Evolutionary conservation across 2,329 filamentous ascomycete genomes (phyloP).

Genomic region (Fusarium sp.): DNA sequence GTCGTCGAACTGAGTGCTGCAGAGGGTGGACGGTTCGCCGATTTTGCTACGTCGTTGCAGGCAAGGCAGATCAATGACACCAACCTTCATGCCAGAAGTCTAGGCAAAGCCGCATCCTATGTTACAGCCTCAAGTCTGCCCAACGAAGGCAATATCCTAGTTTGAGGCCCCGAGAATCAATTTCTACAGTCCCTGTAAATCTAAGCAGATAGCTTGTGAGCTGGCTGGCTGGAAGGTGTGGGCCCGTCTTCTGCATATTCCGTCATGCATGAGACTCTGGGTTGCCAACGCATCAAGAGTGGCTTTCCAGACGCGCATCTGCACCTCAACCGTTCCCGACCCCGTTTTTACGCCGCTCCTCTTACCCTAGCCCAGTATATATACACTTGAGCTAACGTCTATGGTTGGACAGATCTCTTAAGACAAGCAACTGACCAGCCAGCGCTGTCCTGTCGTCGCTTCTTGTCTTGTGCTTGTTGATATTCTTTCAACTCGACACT

Average conservation of each 20-base stretch:
- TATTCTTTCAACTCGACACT: slow-evolving; percentile 11
- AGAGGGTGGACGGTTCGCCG: slow-evolving; percentile 16
- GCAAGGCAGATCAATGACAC: slow-evolving; percentile 6
- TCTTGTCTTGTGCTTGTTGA: slow-evolving; percentile 30
- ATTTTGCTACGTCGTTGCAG: slow-evolving; percentile 22
- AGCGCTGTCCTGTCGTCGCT: slow-evolving; percentile 37
- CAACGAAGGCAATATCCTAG: slow-evolving; percentile 19
- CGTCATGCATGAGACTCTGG: slow-evolving; percentile 64
- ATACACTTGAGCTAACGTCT: slow-evolving; percentile 51
- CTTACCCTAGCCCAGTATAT: slow-evolving; percentile 45
- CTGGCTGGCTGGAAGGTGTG: slow-evolving; percentile 40
- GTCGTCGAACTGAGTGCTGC: background rate
- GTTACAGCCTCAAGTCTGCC: slow-evolving; percentile 8
- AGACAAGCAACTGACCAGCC: slow-evolving; percentile 43
- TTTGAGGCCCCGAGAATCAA: slow-evolving; percentile 32
- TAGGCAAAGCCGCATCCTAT: background rate
- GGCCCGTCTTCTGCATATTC: slow-evolving; percentile 61
- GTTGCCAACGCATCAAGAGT: slow-evolving; percentile 54
- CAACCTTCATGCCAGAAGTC: background rate
- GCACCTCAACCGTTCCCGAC: slow-evolving; percentile 44
- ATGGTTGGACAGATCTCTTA: slow-evolving; percentile 51
- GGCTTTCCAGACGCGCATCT: slow-evolving; percentile 45
- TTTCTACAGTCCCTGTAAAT: slow-evolving; percentile 19
- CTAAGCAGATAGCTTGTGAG: slow-evolving; percentile 30
- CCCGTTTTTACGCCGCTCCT: slow-evolving; percentile 38